Conservation (phyloP, 2,329 filamentous ascomycete genomes). For the Penicillium brevicompactum region DNA sequence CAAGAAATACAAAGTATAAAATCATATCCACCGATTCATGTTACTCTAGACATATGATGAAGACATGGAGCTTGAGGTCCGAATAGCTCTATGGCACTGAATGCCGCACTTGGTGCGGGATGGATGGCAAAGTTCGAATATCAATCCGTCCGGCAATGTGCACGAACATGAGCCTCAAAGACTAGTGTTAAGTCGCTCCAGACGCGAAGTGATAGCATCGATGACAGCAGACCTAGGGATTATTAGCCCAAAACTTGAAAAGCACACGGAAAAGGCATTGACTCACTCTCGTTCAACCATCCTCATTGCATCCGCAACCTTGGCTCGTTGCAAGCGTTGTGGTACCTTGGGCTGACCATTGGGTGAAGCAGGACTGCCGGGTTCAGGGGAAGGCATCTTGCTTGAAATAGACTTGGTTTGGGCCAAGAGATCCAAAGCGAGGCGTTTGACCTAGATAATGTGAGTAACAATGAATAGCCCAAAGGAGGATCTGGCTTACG, state of each 20-base stretch:
- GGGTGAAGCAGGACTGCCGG: conserved; percentile 33
- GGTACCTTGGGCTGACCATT: conserved; percentile 39
- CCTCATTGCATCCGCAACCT: conserved; percentile 50
- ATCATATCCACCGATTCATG: too few species aligned
- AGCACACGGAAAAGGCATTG: background rate
- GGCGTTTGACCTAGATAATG: conserved; percentile 39
- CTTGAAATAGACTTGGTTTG: conserved; percentile 39
- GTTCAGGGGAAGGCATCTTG: conserved; percentile 30
- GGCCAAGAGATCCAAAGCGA: conserved; percentile 39
- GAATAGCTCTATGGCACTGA: too few species aligned
- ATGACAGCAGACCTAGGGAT: conserved; percentile 44
- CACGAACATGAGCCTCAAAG: conserved; percentile 24
- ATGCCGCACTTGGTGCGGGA: too few species aligned
- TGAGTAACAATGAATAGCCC: conserved; percentile 15
- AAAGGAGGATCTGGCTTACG: conserved; percentile 29
- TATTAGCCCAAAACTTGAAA: conserved; percentile 9
- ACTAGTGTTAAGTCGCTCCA: conserved; percentile 43
- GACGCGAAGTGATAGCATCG: conserved; percentile 44
- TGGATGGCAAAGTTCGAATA: background rate
- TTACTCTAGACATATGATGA: too few species aligned
- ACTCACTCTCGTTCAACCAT: conserved; percentile 54
- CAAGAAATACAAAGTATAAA: too few species aligned
- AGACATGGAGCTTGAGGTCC: too few species aligned
- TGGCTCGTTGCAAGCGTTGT: conserved; percentile 47
- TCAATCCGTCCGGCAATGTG: background rate